phyloP scores from a whole-genome alignment of 2,329 filamentous ascomycete genomes.

The Blastomyces parvus region DNA sequence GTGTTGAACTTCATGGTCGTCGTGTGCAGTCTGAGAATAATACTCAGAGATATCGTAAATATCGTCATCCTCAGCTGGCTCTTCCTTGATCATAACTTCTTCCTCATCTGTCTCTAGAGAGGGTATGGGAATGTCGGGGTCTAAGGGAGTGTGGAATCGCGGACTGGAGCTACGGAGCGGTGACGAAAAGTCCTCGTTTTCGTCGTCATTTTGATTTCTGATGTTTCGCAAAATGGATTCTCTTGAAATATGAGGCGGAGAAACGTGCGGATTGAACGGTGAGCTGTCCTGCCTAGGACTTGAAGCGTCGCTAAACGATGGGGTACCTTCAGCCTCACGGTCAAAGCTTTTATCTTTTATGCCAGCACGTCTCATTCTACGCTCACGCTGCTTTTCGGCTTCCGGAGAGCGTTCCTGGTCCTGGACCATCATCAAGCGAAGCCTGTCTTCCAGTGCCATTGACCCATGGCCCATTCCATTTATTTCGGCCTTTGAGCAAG shows the following conservation, averaged over 20 bases:
- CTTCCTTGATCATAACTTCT: conserved; percentile 59
- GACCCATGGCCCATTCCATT: conserved; percentile 63
- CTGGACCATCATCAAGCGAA: conserved; percentile 76
- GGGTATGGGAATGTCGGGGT: conserved; percentile 84
- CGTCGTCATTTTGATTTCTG: conserved; percentile 51
- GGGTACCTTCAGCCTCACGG: conserved; percentile 23
- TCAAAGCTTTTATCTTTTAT: conserved; percentile 30
- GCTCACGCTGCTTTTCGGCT: conserved; percentile 57
- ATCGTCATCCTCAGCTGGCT: conserved; percentile 52
- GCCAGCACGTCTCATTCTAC: conserved; percentile 56
- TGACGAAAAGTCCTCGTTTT: conserved; percentile 49
- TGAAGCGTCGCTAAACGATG: conserved; percentile 23
- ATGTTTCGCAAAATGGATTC: conserved; percentile 89
- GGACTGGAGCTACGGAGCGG: conserved; percentile 39
- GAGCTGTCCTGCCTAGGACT: conserved; percentile 46
- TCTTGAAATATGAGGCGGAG: conserved; percentile 70
- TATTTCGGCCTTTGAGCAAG: conserved; percentile 65
- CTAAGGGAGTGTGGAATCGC: conserved; percentile 45
- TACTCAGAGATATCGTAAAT: conserved; percentile 60
- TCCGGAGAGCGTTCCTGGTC: conserved; percentile 55
- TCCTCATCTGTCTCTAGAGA: conserved; percentile 65
- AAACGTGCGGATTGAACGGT: conserved; percentile 48
- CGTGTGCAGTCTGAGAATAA: conserved; percentile 43
- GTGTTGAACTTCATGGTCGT: conserved; percentile 25
- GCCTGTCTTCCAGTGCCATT: conserved; percentile 76